Evolutionary conservation across 306 rosid genomes (phyloP), one percentile per base, ranked within the genome.

Genomic region (Begonia peltatifolia): DNA sequence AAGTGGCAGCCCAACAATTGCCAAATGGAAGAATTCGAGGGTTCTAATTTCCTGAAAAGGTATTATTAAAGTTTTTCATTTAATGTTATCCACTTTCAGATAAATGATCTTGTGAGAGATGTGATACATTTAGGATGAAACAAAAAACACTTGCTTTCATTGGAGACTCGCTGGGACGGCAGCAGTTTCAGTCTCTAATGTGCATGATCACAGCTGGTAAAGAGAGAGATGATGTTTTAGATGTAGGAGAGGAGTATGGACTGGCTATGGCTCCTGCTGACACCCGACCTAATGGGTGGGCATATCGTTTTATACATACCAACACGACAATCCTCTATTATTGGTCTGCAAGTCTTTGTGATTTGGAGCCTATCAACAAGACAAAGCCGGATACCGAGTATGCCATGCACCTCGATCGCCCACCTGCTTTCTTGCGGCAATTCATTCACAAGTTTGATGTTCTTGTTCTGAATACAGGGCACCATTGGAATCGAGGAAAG

Each of bases 241-340:
- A 86, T 20, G 83, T 86, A 35, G 96, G 95, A 55, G 63, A 79
- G 76, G 67, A 74, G 56, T 90, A 76, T 43, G 95, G 86, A 59
- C 86, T 90, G 15, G 84, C 83, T 55, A 83, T 82, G 71, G 79
- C 59, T 35, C 77, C 73, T 9, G 83, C 92, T 46, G 88, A 90
- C 47, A 73, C 82, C 64, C 94, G 95, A 61, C 96, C 96, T 2
- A 83, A 83, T 72, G 99, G 99, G 15, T 90, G 94, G 93, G 99
- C 88, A 13, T 90, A 86, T 66, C 73, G 88, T 57, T 90, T 90
- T 63, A 64, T 75, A 11, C 55, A 59, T 50, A 90, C 87, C 49
- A 83, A 90, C 55, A 77, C 99, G 46, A 90, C 95, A 41, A 83
- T 90, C 60, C 71, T 86, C 47, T 86, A 83, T 68, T 83, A 90